Evolutionary conservation across 2,329 filamentous ascomycete species (phyloP), one percentile per base, ranked within the genome.

Genomic region (Cercospora zeae-maydis): DNA sequence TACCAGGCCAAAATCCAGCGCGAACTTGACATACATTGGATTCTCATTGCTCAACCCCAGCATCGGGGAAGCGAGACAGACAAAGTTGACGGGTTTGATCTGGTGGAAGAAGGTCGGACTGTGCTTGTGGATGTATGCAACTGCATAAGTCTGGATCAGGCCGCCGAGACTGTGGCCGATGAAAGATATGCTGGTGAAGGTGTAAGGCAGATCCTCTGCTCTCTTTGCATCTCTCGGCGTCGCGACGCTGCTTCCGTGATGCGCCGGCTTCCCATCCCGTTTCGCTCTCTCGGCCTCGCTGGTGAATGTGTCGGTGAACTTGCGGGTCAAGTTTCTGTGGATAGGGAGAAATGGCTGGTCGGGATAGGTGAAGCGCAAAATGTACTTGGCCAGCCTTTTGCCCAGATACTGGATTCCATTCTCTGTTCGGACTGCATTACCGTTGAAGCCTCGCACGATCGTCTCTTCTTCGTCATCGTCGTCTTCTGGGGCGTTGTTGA

Each of bases 81-180:
- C 89, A 73, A 98, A 98, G 74, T 97, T 97, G 74, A 96, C 81
- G 0, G 93, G 93, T 67, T 87, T 85, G 70, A 97, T 96, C 4
- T 87, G 80, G 55, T 93, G 84, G 71, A 98, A 98, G 75, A 98
- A 98, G 9, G 88, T 80, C 1, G 93, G 93, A 0, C 92, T 96
- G 75, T 98, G 92, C 74, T 97, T 97, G 71, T 97, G 90, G 51
- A 98, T 96, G 75, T 98, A 98, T 8, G 93, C 93, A 62, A 98
- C 88, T 1, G 93, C 93, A 74, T 98, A 98, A 0, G 90, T 96
- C 75, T 98, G 93, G 14, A 96, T 84, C 16, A 96, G 81, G 0
- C 93, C 93, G 30, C 93, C 93, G 0, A 98, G 84, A 0, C 93
- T 97, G 77, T 98, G 93, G 0, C 88, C 92, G 61, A 98, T 85